A percentile compares a stretch with the other conserved stretches of the same genome.
phyloP scores from a whole-genome alignment of 2,329 filamentous ascomycete genomes.

The Erysiphe pisi region DNA sequence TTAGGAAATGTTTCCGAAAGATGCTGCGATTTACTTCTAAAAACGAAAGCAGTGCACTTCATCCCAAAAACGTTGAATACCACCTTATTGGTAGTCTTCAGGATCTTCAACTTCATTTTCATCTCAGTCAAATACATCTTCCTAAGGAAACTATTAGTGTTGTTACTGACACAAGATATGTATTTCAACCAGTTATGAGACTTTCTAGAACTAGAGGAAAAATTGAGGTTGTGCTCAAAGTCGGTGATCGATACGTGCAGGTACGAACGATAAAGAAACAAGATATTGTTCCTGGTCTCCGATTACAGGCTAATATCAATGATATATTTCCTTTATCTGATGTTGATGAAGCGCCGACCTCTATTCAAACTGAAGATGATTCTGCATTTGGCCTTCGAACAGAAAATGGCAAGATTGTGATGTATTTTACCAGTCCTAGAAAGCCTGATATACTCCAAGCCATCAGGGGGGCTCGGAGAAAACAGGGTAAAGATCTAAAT shows the following conservation, averaged over 20 bases:
- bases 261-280: constrained; percentile 59
- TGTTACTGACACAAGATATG: constrained; percentile 53
- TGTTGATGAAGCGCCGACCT: constrained; percentile 55
- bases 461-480: constrained; percentile 52
- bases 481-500: constrained; percentile 52
- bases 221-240: constrained; percentile 57
- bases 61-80: constrained; percentile 55
- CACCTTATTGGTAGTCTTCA: constrained; percentile 54
- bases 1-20: constrained; percentile 55
- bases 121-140: constrained; percentile 54
- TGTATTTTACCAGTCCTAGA: constrained; percentile 59
- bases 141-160: constrained; percentile 61
- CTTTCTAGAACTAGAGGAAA: constrained; percentile 60
- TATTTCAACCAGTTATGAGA: constrained; percentile 54
- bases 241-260: constrained; percentile 59
- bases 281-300: constrained; percentile 53
- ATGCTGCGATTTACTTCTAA: constrained; percentile 52
- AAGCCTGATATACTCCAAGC: constrained; percentile 53
- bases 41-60: constrained; percentile 50
- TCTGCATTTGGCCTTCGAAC: constrained; percentile 56
- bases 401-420: constrained; percentile 58
- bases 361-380: constrained; percentile 55
- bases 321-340: constrained; percentile 60
- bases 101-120: constrained; percentile 56
- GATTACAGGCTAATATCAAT: constrained; percentile 54